phyloP scores from a whole-genome alignment of 345 rosid genomes.

The Anastatica hierochuntica region DNA sequence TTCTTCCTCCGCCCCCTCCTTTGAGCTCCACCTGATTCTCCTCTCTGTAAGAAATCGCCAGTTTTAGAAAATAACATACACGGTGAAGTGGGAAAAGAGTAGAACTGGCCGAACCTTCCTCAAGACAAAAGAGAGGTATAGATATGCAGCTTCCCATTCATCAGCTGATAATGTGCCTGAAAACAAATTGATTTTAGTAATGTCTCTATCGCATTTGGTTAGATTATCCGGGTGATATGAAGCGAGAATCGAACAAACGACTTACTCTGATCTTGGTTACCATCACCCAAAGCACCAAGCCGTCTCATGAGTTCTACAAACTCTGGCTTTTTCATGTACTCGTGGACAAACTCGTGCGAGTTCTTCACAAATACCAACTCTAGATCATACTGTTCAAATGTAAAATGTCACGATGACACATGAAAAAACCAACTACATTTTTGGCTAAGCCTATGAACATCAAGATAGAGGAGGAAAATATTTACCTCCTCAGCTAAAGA shows the following conservation, averaged over 20 bases:
- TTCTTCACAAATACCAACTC: slow-evolving; percentile 91
- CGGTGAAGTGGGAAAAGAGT: background rate
- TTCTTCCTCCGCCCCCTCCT: slow-evolving; percentile 41
- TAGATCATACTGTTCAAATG: slow-evolving; percentile 58
- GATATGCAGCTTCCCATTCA: slow-evolving; percentile 94
- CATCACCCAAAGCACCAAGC: slow-evolving; percentile 95
- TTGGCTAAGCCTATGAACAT: background rate
- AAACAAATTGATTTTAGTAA: background rate
- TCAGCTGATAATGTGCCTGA: slow-evolving; percentile 81
- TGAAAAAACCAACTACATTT: background rate
- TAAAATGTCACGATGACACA: background rate
- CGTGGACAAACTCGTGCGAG: slow-evolving; percentile 79
- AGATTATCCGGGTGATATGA: background rate
- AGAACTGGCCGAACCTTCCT: slow-evolving; percentile 85
- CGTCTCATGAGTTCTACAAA: slow-evolving; percentile 74
- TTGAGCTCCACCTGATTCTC: slow-evolving; percentile 52
- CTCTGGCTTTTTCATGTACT: slow-evolving; percentile 69
- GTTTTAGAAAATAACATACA: background rate
- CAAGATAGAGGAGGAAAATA: background rate
- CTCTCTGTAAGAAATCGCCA: slow-evolving; percentile 40
- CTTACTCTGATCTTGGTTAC: slow-evolving; percentile 86
- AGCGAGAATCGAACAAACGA: background rate
- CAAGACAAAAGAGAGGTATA: slow-evolving; percentile 75
- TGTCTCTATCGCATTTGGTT: background rate
- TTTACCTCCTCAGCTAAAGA: slow-evolving; percentile 86